Percentiles rank a stretch among this genome's conserved stretches.
Evolutionary conservation across 1,284 basidiomycete species (phyloP).

Genomic region (Sporisorium iseilematis-ciliati): DNA sequence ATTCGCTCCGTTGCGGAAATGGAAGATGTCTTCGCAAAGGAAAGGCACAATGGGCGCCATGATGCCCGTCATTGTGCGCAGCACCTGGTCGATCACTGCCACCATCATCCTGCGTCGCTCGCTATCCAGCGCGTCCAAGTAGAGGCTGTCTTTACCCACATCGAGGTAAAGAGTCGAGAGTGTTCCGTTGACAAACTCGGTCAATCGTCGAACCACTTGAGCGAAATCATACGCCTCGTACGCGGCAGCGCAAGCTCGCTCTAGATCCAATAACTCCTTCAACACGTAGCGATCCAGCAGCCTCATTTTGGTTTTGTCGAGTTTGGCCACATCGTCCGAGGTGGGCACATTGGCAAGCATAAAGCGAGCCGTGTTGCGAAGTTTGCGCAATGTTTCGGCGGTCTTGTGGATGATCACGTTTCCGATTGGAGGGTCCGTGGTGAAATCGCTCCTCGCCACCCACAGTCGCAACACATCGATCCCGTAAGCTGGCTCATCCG

Average conservation of each 20-base stretch:
- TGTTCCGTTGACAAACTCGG: constrained; percentile 71
- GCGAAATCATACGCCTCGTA: constrained; percentile 86
- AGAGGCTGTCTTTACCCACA: constrained; percentile 89
- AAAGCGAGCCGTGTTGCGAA: constrained; percentile 90
- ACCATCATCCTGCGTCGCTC: constrained; percentile 77
- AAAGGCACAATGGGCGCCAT: constrained; percentile 91
- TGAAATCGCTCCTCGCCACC: constrained; percentile 91
- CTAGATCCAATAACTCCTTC: constrained; percentile 82
- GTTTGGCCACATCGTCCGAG: not conserved
- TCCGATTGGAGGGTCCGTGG: constrained; percentile 87
- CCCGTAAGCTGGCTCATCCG: constrained; percentile 82
- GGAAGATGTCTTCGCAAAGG: constrained; percentile 89
- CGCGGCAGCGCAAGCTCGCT: constrained; percentile 77
- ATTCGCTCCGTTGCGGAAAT: constrained; percentile 68
- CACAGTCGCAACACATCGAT: constrained; percentile 89
- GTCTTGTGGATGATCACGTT: constrained; percentile 82
- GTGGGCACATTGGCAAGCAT: constrained; percentile 79
- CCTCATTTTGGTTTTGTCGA: constrained; percentile 39
- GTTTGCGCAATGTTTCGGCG: constrained; percentile 83
- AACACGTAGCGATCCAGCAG: constrained; percentile 78
- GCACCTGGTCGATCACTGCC: constrained; percentile 80
- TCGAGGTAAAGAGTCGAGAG: constrained; percentile 84
- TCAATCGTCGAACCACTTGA: constrained; percentile 73
- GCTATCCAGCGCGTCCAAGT: constrained; percentile 77
- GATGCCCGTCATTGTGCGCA: constrained; percentile 79